These are phyloP conservation scores for Catenaria anguillulae DNA, from an alignment of 371 early-diverging fungal species.

Conservation along the genomic window DNA sequence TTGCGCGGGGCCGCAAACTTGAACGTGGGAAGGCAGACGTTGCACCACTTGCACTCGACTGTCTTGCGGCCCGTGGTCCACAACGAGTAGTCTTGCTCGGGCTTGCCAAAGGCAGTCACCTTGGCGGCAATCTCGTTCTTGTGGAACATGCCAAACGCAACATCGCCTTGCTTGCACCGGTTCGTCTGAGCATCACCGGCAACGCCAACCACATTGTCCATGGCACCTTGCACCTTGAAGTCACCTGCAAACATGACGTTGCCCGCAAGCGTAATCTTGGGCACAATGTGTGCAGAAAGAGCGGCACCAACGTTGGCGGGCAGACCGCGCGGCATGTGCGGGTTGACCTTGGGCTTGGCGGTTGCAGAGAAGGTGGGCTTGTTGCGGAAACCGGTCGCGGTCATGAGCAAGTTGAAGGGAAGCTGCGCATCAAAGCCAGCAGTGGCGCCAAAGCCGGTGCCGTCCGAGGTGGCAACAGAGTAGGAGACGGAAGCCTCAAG, in stretches of 20 bases:
- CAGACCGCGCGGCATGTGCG: not conserved
- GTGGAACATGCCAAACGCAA: not conserved
- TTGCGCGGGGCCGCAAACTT: no score
- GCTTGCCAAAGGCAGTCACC: not conserved
- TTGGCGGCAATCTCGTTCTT: not conserved
- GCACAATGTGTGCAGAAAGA: not conserved
- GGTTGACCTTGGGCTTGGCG: not conserved
- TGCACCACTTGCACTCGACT: not conserved
- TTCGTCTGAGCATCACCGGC: not conserved
- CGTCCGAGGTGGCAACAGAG: not conserved
- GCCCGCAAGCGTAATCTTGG: not conserved
- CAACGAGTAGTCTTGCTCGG: not conserved
- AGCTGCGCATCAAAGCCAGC: not conserved
- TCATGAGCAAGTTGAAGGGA: not conserved
- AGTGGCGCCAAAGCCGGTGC: not conserved
- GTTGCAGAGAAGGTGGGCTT: not conserved
- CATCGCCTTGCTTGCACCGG: not conserved
- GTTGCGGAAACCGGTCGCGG: not conserved
- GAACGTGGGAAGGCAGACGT: slow-evolving; percentile 8
- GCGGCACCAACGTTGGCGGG: not conserved
- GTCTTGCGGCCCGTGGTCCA: not conserved
- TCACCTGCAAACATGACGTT: not conserved
- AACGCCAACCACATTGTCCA: not conserved
- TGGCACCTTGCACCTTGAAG: not conserved
- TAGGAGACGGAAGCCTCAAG: not conserved